Percentiles rank a stretch among this genome's conserved stretches.
Conservation (phyloP, 2,329 filamentous ascomycete species). For the Aspergillus pseudoglaucus region DNA sequence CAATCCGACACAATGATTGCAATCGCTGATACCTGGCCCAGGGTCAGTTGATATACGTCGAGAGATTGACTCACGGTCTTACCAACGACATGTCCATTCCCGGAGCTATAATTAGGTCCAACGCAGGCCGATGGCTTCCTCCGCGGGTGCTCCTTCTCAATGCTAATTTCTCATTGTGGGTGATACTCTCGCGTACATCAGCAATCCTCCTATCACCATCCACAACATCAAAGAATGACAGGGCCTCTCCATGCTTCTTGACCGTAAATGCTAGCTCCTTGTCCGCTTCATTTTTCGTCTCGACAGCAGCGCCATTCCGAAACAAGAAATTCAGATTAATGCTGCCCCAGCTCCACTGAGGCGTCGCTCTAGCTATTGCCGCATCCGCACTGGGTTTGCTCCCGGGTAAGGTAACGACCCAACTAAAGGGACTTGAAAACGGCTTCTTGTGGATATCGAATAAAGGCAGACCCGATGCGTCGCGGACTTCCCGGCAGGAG, state of each 20-base stretch:
- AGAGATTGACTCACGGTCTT: not conserved
- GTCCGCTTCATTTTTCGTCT: slow-evolving; percentile 7
- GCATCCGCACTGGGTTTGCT: slow-evolving; percentile 1
- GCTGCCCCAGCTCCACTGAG: slow-evolving; percentile 2
- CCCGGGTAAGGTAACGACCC: slow-evolving; percentile 11
- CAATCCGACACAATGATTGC: slow-evolving; percentile 2
- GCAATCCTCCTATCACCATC: slow-evolving; percentile 16
- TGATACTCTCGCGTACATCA: slow-evolving; percentile 16
- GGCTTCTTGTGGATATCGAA: slow-evolving; percentile 19
- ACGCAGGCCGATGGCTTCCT: slow-evolving; percentile 4
- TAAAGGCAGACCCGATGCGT: slow-evolving; percentile 18
- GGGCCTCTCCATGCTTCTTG: slow-evolving; percentile 8
- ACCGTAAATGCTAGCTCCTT: slow-evolving; percentile 9
- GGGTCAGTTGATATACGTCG: not conserved
- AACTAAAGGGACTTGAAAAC: slow-evolving; percentile 5
- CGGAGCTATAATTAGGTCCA: slow-evolving; percentile 5
- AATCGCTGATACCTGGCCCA: not conserved
- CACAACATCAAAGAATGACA: slow-evolving; percentile 14
- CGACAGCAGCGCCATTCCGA: slow-evolving; percentile 9
- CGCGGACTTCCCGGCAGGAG: slow-evolving; percentile 19
- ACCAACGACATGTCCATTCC: slow-evolving; percentile 8
- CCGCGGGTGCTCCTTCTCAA: slow-evolving; percentile 5
- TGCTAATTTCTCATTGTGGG: slow-evolving; percentile 15
- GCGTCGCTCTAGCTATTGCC: slow-evolving; percentile 7
- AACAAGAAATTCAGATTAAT: slow-evolving; percentile 12